Base-by-base conservation (phyloP, 805 yeast species). In the Sugiyamaella boreocaroliniensis region DNA sequence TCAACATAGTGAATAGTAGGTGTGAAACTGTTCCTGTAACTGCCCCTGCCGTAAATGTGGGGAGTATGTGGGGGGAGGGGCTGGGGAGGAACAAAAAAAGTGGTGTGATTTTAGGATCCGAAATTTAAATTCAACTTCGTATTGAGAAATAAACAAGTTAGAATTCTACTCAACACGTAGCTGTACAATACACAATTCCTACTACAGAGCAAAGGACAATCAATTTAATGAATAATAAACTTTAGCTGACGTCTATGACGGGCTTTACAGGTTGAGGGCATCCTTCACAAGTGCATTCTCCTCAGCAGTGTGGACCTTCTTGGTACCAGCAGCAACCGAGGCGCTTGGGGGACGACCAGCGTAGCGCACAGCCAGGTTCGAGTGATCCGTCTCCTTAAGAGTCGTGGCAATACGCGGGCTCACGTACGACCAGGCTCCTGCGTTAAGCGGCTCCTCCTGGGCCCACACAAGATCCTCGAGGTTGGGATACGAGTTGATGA, bases 271-370 rank as follows among this genome's bases (percentile, higher is more conserved):
- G 42, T 56, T 53, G 72, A 88, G 85, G 56, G 85, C 95, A 52
- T 86, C 95, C 55, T 77, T 75, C 70, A 92, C 77, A 78, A 93
- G 88, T 40, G 84, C 83, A 61, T 82, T 85, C 76, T 93, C 98
- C 77, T 93, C 96, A 59, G 85, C 84, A 57, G 71, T 68, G 72
- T 93, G 99, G 81, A 82, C 82, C 59, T 83, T 73, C 82, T 93
- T 93, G 57, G 87, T 77, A 74, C 99, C 99, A 61, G 98, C 96
- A 66, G 99, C 99, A 67, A 93, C 96, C 57, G 96, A 85, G 46
- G 98, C 98, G 69, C 92, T 83, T 70, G 99, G 99, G 69, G 88
- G 89, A 80, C 99, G 89, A 68, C 99, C 99, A 60, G 95, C 95
- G 69, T 87, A 93, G 73, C 97, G 83, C 55, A 86, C 68, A 16